These are phyloP conservation scores for Flaveria sonorensis DNA, from an alignment of 129 eudicot genomes.

Conservation along the genomic window DNA sequence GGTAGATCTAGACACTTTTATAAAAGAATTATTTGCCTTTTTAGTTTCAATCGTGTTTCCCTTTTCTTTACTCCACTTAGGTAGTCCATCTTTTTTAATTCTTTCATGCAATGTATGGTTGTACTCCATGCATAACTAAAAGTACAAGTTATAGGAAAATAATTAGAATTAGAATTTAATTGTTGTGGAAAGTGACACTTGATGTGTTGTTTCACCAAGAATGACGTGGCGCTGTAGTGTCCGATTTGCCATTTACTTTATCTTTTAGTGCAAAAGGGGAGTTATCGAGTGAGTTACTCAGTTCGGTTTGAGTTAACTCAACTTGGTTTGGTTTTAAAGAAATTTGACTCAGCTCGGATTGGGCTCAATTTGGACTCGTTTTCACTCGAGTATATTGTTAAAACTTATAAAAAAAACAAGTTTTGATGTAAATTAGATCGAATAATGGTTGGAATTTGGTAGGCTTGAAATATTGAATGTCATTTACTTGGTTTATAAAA, in stretches of 20 bases:
- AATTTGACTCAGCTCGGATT: no score
- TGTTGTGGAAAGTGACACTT: slow-evolving; percentile 25
- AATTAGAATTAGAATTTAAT: not conserved
- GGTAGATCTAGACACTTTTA: not conserved
- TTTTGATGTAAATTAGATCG: no score
- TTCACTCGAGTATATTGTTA: no score
- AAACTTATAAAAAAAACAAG: no score
- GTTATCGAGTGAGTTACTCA: not conserved
- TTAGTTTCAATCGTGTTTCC: not conserved
- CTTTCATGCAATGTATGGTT: slow-evolving; percentile 4
- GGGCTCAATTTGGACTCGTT: no score
- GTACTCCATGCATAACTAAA: slow-evolving; percentile 9
- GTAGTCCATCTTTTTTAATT: not conserved
- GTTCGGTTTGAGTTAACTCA: no score
- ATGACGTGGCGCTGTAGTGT: slow-evolving; percentile 36
- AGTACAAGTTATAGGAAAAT: not conserved
- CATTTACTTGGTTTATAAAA: no score
- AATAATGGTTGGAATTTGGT: no score
- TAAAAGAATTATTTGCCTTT: not conserved
- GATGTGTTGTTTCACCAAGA: slow-evolving; percentile 35
- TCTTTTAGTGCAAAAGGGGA: slow-evolving; percentile 18
- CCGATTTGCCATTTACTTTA: slow-evolving; percentile 22
- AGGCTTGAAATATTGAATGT: no score
- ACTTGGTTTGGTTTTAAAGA: no score
- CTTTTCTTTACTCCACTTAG: not conserved